Conservation (phyloP, 2,329 filamentous ascomycete species). For the Paracoccidioides brasiliensis region DNA sequence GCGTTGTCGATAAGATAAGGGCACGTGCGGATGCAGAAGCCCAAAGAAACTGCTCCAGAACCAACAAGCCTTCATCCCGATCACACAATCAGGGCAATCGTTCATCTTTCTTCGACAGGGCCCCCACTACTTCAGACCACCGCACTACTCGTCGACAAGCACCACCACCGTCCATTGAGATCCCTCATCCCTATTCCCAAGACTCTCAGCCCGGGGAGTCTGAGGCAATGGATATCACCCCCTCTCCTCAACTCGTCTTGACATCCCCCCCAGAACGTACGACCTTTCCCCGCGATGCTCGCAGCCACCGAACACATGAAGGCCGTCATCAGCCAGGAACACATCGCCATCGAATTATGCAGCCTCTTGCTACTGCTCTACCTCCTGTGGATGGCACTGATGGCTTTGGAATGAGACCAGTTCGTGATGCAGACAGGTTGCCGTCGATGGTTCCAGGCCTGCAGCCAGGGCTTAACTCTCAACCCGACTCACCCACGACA, state of each 20-base stretch:
- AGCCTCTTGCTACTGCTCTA: slow-evolving; percentile 54
- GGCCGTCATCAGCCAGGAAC: slow-evolving; percentile 30
- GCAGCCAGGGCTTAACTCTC: slow-evolving; percentile 61
- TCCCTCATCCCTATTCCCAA: slow-evolving; percentile 46
- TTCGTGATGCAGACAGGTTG: slow-evolving; percentile 68
- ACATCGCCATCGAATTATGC: slow-evolving; percentile 44
- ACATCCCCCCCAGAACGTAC: slow-evolving; percentile 60
- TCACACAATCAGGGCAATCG: slow-evolving; percentile 19
- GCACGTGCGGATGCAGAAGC: slow-evolving; percentile 73
- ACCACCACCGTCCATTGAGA: slow-evolving; percentile 73
- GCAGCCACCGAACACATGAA: slow-evolving; percentile 36
- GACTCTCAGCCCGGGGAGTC: slow-evolving; percentile 36
- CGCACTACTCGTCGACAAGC: slow-evolving; percentile 60
- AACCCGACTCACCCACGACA: slow-evolving; percentile 82
- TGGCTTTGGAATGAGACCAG: slow-evolving; percentile 60
- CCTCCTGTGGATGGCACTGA: slow-evolving; percentile 57
- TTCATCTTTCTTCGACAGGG: slow-evolving; percentile 32
- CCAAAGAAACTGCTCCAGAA: slow-evolving; percentile 35
- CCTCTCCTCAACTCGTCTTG: slow-evolving; percentile 50
- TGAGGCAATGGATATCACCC: slow-evolving; percentile 46
- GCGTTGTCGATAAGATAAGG: slow-evolving; percentile 82
- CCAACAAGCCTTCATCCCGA: slow-evolving; percentile 16
- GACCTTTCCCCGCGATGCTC: slow-evolving; percentile 45
- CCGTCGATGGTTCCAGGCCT: slow-evolving; percentile 66
- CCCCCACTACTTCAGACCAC: slow-evolving; percentile 43